Base-by-base conservation (phyloP, 192 early-diverging fungal species). In the Coemansia sp. region DNA sequence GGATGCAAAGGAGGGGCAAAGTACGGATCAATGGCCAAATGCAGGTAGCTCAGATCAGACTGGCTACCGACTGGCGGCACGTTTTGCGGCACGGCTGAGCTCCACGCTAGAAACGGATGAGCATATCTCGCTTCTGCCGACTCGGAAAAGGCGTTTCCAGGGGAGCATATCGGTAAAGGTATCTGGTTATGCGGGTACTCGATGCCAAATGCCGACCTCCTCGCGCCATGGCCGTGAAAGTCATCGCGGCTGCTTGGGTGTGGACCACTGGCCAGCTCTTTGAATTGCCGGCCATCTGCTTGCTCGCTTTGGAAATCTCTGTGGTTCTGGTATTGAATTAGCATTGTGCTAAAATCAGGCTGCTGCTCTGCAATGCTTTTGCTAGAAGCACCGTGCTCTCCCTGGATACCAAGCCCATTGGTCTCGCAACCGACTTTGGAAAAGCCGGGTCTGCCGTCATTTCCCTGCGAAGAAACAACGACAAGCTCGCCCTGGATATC, bases 401-500 rank as follows among this genome's bases (percentile, higher is more conserved):
- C 49, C 20, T 19, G 49, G 20, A 2, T 23, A 10, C 20, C 20
- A 27, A 23, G 20, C 3, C 1, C 3, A 22, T 19, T 6, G 22
- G 25, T 42, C 39, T 42, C 39, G 39, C 11, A 42, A 42, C 11
- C 39, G 3, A 10, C 39, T 6, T 42, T 42, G 13, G 39, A 10
- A 16, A 14, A 42, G 11, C 39, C 39, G 39, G 3, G 39, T 42
- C 39, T 29, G 39, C 16, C 25, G 39, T n/a, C 10, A 1, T 28
- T 50, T 45, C 28, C 29, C 46, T 35, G 8, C 23, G 9, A 56
- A 56, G 30, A 4, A 62, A 46, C 27, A 48, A 46, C 49, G 1
- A 73, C 36, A n/a, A 73, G 60, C 46, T 55, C 58, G 53, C 71
- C 71, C 54, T 64, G 65, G 8, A 73, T 67, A 23, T 64, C 57